Evolutionary conservation across 805 yeast genomes (phyloP), one percentile per base, ranked within the genome.

Genomic region (Groenewaldozyma salmanticensis): DNA sequence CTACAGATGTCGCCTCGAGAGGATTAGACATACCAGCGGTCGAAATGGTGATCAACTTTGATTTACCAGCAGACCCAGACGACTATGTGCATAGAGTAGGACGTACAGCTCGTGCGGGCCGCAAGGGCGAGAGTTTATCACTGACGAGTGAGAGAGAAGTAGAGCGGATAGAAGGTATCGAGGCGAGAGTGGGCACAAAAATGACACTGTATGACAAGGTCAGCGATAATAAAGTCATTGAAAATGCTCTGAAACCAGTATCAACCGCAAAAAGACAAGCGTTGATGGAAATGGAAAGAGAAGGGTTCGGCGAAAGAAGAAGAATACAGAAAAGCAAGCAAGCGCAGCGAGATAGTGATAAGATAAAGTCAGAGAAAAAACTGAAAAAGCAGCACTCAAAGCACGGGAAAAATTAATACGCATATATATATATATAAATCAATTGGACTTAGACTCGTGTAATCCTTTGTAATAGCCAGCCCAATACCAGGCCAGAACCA

Each of bases 61-160:
- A 92, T 55, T 75, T 92, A 19, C 98, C 98, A 4, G 87, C 92
- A 0, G 96, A 92, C 56, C 84, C 97, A 2, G 96, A 92, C 55
- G 96, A 92, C 48, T 92, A 85, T 54, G 87, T 92, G 40, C 98
- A 92, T 64, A 71, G 98, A 61, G 95, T 90, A 7, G 98, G 98
- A 67, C 84, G 98, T 75, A 90, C 98, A 9, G 98, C 97, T 6
- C 82, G 98, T 73, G 97, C 97, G 2, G 97, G 97, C 2, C 72
- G 94, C 52, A 64, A 67, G 38, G 98, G 98, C 64, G 85, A 77
- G 48, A 74, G 94, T 4, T 67, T 92, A 1, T 75, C 92, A 11
- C 71, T 92, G 44, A 81, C 92, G 3, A 76, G 94, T 1, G 95
- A 88, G 52, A 76, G 81, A 44, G 98, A 90, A 57, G 79, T 92